Evolutionary conservation across 2,329 filamentous ascomycete species (phyloP).

Genomic region (Chalara sp.): DNA sequence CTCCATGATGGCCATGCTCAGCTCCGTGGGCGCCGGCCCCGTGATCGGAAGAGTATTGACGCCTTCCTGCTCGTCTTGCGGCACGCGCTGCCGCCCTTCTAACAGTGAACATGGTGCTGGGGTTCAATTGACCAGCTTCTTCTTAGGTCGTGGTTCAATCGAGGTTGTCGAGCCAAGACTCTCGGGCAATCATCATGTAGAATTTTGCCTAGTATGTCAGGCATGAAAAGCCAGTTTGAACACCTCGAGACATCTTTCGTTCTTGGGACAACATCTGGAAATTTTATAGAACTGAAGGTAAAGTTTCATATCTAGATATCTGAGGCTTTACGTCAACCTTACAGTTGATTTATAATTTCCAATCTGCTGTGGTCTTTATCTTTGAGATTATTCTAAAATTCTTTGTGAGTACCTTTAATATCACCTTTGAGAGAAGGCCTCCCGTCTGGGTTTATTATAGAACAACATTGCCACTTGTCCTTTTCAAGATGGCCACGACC

Average conservation of each 20-base stretch:
- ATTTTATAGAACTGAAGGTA: too few species aligned
- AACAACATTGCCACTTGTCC: conserved; percentile 22
- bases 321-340: too few species aligned
- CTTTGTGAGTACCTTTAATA: too few species aligned
- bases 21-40: conserved; percentile 16
- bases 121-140: conserved; percentile 20
- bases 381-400: too few species aligned
- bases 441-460: neutral
- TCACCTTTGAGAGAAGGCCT: neutral
- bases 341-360: too few species aligned
- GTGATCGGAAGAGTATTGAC: conserved; percentile 18
- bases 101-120: conserved; percentile 25
- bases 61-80: conserved; percentile 17
- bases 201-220: too few species aligned
- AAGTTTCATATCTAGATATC: too few species aligned
- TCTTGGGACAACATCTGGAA: too few species aligned
- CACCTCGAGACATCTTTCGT: too few species aligned
- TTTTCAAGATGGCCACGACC: conserved; percentile 18
- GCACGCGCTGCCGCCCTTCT: conserved; percentile 25
- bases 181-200: neutral
- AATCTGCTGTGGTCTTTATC: too few species aligned
- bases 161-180: neutral
- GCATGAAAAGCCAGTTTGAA: too few species aligned
- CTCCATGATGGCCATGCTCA: conserved; percentile 21
- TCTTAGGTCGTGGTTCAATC: neutral